Base-by-base conservation (phyloP, 225 moss, liverwort and hornwort species). In the Sphagnum tenellum region DNA sequence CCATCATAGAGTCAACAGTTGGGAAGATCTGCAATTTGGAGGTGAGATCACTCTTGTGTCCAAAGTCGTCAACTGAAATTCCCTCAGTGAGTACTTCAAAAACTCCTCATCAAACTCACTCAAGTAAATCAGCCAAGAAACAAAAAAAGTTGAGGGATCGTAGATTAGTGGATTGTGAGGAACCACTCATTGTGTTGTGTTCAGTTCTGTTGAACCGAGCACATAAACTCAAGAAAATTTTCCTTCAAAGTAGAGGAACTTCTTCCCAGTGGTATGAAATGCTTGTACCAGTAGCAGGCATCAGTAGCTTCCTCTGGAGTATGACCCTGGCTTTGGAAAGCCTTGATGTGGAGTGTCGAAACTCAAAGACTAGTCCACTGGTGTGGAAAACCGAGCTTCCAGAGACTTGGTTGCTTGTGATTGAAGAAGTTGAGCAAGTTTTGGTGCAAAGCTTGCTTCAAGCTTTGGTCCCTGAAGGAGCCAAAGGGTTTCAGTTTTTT, bases 291-390 rank as follows among this genome's bases (percentile, higher is more conserved):
- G 64, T 85, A 63, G 75, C 86, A 57, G 80, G 77, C 64, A 57
- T 91, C 46, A 76, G 71, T 59, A 87, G 83, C 76, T 86, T 83
- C 46, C 68, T 88, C 46, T 89, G 98, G 93, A 86, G 84, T 79
- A 79, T 86, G 68, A 81, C 67, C 55, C 71, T 71, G 52, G 75
- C 81, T 45, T 65, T 81, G 50, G 85, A 87, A 68, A 70, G 71
- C 9, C 63, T 73, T 57, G 81, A 74, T 48, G 77, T 83, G 74
- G 81, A 86, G 12, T 73, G 76, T 61, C 68, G 85, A 14, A 76
- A 67, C 44, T 78, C 75, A 4, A 55, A 67, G 48, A 64, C 74
- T 62, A 66, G 59, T 60, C 56, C 81, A 49, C 52, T 70, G 79
- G 55, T 79, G 77, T 95, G 91, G 89, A 86, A 76, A 73, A 71